Base-by-base conservation (phyloP, 2,329 filamentous ascomycete genomes). In the Beauveria medogensis region DNA sequence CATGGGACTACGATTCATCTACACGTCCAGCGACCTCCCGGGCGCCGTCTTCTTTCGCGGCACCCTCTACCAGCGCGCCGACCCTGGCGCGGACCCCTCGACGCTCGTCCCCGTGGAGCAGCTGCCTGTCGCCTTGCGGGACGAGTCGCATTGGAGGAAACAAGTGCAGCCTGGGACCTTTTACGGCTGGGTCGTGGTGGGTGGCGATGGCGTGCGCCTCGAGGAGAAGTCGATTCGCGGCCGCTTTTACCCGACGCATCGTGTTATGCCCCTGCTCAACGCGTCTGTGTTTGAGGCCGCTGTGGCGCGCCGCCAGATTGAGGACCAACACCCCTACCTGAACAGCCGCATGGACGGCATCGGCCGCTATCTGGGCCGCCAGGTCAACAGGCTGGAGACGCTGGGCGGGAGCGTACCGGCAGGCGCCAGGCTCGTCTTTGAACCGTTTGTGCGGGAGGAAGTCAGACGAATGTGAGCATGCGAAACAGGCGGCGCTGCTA, bases 231-330 rank as follows among this genome's bases (percentile, higher is more conserved):
- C 74, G 24, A 74, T 85, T 55, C 74, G 76, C 61, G 82, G 82
- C 55, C 75, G 82, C n/a, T 84, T 84, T 71, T 85, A 85, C 71
- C 79, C 82, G 18, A 80, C 80, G n/a, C 71, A 77, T 61, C 74
- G 77, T 62, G 73, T 85, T 41, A 78, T 82, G 70, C 75, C 76
- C 18, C 76, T 83, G 59, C 71, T 84, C 58, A 74, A 80, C 46
- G 72, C 73, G 10, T 67, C 66, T 1, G 70, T 69, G 5, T 77
- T 76, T 62, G 69, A 77, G 46, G 69, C 69, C 5, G 72, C 74
- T 18, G 64, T 78, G 40, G 66, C 69, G 26, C 69, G 71, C 43
- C 75, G 75, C 46, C 67, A 72, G 41, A 69, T 82, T 30, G 73
- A 75, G 37, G 77, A 80, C 37, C 76, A 77, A 51, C 73, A 77